Evolutionary conservation across 1,139 yeast species (phyloP).

Genomic region (Pichia sp.): DNA sequence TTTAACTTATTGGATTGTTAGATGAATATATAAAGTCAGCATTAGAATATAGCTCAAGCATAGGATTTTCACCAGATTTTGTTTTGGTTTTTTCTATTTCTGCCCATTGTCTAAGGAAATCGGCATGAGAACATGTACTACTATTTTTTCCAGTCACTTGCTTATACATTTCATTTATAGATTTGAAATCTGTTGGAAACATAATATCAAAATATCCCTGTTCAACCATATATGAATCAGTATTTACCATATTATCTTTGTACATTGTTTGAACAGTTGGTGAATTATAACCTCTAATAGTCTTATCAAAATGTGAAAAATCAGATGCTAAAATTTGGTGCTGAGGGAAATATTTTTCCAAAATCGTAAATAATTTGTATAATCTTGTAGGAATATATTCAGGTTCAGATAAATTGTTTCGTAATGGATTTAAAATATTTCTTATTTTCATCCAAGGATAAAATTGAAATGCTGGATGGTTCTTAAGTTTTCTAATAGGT

Average conservation of each 20-base stretch:
- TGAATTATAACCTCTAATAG: slow-evolving; percentile 60
- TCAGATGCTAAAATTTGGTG: slow-evolving; percentile 72
- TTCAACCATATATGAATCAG: slow-evolving; percentile 68
- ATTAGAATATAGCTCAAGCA: slow-evolving; percentile 71
- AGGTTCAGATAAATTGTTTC: slow-evolving; percentile 64
- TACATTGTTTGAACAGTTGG: slow-evolving; percentile 84
- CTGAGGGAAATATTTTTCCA: slow-evolving; percentile 63
- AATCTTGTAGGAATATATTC: slow-evolving; percentile 79
- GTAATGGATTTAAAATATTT: slow-evolving; percentile 45
- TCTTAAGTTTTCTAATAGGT: slow-evolving; percentile 26
- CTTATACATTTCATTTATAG: slow-evolving; percentile 56
- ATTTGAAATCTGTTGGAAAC: slow-evolving; percentile 75
- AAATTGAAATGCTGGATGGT: slow-evolving; percentile 27
- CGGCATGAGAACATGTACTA: slow-evolving; percentile 51
- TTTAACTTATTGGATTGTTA: not conserved
- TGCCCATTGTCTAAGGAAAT: slow-evolving; percentile 67
- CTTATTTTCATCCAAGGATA: slow-evolving; percentile 26
- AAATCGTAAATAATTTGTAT: slow-evolving; percentile 57
- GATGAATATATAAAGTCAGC: slow-evolving; percentile 58
- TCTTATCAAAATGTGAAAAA: slow-evolving; percentile 57
- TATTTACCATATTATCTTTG: slow-evolving; percentile 60
- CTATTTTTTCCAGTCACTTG: slow-evolving; percentile 60
- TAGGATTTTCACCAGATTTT: slow-evolving; percentile 78
- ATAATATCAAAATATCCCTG: slow-evolving; percentile 84
- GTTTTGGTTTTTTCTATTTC: slow-evolving; percentile 64